phyloP scores from a whole-genome alignment of 805 yeast genomes.

The Pichia deserticola region DNA sequence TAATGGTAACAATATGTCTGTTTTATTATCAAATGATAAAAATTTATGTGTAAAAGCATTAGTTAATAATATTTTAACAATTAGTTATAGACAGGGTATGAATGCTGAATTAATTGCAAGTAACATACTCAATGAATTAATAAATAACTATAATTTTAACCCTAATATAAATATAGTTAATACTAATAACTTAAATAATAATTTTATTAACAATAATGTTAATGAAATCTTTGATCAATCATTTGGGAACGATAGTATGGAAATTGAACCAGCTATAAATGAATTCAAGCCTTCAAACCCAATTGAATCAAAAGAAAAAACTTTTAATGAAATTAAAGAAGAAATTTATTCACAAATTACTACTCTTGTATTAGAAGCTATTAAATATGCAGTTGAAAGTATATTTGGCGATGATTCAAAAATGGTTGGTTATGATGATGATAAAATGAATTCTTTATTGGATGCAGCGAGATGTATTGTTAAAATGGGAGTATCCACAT shows the following conservation, averaged over 20 bases:
- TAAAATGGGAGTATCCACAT: constrained; percentile 50
- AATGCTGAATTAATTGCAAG: constrained; percentile 36
- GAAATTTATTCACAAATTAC: constrained; percentile 34
- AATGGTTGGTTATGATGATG: constrained; percentile 41
- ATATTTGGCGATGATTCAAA: constrained; percentile 54
- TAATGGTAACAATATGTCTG: constrained; percentile 34
- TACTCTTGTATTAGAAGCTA: constrained; percentile 35
- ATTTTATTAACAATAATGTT: too few relatives aligned
- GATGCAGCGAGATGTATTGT: constrained; percentile 38
- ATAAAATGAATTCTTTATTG: constrained; percentile 27
- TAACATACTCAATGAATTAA: constrained; percentile 30
- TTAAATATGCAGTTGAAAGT: constrained; percentile 43
- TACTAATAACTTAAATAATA: too few relatives aligned
- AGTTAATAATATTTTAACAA: constrained; percentile 56
- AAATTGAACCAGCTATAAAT: too few relatives aligned
- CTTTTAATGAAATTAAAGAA: not conserved
- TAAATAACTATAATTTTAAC: not conserved
- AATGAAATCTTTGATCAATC: too few relatives aligned
- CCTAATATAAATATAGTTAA: too few relatives aligned
- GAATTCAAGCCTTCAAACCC: too few relatives aligned
- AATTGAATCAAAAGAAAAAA: too few relatives aligned
- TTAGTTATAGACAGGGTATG: constrained; percentile 43
- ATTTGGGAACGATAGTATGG: too few relatives aligned
- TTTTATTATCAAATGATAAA: constrained; percentile 73
- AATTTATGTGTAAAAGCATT: constrained; percentile 77